These are phyloP conservation scores for Millerozyma miso DNA, from an alignment of 805 yeast species.

Conservation along the genomic window DNA sequence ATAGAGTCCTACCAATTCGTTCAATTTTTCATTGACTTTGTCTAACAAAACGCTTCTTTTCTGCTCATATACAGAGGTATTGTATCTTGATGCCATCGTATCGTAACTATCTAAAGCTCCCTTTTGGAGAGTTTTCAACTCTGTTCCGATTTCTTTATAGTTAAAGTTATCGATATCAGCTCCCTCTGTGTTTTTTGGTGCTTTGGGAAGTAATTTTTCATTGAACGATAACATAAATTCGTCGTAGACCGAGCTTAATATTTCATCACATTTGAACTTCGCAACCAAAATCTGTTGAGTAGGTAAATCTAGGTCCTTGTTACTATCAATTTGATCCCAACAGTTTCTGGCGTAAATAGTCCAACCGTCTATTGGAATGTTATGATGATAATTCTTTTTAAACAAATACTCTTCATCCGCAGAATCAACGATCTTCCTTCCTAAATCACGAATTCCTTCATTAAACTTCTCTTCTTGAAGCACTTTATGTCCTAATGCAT, in stretches of 20 bases:
- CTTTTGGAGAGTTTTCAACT: slow-evolving; percentile 40
- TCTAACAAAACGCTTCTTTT: slow-evolving; percentile 50
- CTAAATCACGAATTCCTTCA: slow-evolving; percentile 56
- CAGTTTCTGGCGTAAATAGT: slow-evolving; percentile 82
- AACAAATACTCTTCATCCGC: slow-evolving; percentile 43
- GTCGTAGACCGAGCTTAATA: slow-evolving; percentile 41
- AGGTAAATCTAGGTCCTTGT: slow-evolving; percentile 92
- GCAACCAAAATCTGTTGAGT: slow-evolving; percentile 96
- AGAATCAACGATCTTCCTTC: slow-evolving; percentile 51
- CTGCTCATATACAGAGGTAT: slow-evolving; percentile 58
- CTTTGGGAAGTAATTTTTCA: slow-evolving; percentile 10
- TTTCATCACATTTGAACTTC: slow-evolving; percentile 90
- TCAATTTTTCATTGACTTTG: slow-evolving; percentile 27
- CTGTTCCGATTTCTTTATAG: slow-evolving; percentile 42
- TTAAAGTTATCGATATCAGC: slow-evolving; percentile 28
- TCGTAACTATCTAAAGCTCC: slow-evolving; percentile 56
- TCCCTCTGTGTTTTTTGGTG: slow-evolving; percentile 3
- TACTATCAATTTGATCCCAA: slow-evolving; percentile 91
- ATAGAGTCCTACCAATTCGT: slow-evolving; percentile 31
- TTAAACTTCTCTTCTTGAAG: slow-evolving; percentile 71
- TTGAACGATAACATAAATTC: slow-evolving; percentile 23
- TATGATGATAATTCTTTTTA: slow-evolving; percentile 70
- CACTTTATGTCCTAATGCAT: slow-evolving; percentile 79
- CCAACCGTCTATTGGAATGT: slow-evolving; percentile 96
- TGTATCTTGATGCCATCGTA: slow-evolving; percentile 71